Conservation (phyloP, 2,329 filamentous ascomycete genomes). For the Fusarium mexicanum region DNA sequence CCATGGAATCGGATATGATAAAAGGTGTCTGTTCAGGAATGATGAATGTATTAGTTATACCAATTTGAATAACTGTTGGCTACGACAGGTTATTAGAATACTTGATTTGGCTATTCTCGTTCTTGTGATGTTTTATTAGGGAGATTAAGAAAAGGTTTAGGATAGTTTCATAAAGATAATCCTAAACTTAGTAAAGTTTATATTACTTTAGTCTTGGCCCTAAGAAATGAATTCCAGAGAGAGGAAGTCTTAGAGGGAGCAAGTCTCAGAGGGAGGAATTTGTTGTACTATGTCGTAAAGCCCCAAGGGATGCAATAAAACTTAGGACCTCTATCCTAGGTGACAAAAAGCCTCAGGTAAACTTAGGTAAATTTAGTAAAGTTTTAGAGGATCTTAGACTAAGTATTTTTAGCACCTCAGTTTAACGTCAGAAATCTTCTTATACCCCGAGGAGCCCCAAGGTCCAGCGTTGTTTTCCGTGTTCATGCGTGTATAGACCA, state of each 20-base stretch:
- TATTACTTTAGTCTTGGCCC: not conserved
- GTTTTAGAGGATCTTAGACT: no score
- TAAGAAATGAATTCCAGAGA: not conserved
- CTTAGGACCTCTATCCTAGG: no score
- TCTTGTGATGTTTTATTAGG: not conserved
- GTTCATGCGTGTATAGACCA: not conserved
- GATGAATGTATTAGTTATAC: slow-evolving; percentile 29
- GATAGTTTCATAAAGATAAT: not conserved
- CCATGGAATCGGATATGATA: slow-evolving; percentile 19
- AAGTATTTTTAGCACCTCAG: no score
- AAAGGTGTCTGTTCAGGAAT: slow-evolving; percentile 1
- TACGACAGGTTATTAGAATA: not conserved
- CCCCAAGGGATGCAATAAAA: no score
- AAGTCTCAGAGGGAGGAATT: not conserved
- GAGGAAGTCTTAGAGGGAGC: not conserved
- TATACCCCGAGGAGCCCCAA: no score
- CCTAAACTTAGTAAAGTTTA: not conserved
- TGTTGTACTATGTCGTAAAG: not conserved
- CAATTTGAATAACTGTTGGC: slow-evolving; percentile 35
- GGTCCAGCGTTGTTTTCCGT: not conserved
- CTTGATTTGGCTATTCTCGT: not conserved
- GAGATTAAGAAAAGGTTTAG: not conserved
- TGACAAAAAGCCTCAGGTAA: no score
- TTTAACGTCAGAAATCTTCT: no score
- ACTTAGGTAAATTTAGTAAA: no score